Percentiles rank a stretch among this genome's conserved stretches.
phyloP scores from a whole-genome alignment of 1,284 basidiomycete species.

The Boletus sp. region DNA sequence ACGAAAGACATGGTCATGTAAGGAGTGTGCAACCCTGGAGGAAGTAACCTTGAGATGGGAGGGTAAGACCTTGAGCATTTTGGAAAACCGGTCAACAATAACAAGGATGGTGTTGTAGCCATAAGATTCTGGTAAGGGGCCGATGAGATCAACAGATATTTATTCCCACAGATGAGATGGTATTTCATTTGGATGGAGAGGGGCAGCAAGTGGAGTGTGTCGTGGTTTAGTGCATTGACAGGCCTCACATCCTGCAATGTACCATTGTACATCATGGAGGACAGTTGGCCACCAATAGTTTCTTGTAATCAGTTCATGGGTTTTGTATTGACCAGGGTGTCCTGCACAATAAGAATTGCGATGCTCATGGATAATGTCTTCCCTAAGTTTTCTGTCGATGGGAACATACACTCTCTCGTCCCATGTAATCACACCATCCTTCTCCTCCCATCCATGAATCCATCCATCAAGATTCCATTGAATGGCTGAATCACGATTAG shows the following conservation, averaged over 20 bases:
- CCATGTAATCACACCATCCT: too few relatives aligned
- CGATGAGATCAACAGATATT: not conserved
- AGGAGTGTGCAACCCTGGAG: not conserved
- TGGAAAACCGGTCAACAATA: constrained; percentile 1
- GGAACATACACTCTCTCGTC: too few relatives aligned
- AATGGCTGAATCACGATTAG: too few relatives aligned
- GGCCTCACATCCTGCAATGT: constrained; percentile 43
- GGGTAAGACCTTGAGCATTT: not conserved
- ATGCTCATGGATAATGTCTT: too few relatives aligned
- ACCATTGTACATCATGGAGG: constrained; percentile 33
- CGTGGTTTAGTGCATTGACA: constrained; percentile 41
- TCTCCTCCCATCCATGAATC: too few relatives aligned
- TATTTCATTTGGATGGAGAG: not conserved
- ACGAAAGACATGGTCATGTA: not conserved
- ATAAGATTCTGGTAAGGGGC: not conserved
- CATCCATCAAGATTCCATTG: too few relatives aligned
- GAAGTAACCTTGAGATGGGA: not conserved
- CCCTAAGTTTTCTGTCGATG: too few relatives aligned
- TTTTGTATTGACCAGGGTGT: too few relatives aligned
- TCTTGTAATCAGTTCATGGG: constrained; percentile 39
- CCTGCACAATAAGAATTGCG: too few relatives aligned
- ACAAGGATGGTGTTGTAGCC: not conserved
- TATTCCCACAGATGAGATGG: not conserved
- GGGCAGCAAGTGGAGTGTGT: not conserved
- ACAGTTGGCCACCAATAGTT: constrained; percentile 52